Evolutionary conservation across 495 filamentous ascomycete species (phyloP).

Genomic region (Tuber magnatum): DNA sequence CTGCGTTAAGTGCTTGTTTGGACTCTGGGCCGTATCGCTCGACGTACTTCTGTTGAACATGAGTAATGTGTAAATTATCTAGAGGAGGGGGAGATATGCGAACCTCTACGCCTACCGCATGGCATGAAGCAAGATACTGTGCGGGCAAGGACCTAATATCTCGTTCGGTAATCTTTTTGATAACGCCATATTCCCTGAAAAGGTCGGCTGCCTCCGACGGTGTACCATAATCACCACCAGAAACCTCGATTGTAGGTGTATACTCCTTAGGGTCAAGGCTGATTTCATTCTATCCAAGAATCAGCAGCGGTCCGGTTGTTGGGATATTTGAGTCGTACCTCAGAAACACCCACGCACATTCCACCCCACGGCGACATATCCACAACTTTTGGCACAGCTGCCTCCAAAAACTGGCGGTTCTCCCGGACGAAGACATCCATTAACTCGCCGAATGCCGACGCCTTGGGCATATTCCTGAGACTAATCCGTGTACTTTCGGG

Average conservation of each 20-base stretch:
- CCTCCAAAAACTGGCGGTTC: conserved; percentile 1
- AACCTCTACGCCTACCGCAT: conserved; percentile 2
- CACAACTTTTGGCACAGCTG: neutral
- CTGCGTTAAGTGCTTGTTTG: conserved; percentile 18
- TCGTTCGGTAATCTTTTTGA: neutral
- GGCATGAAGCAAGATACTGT: neutral
- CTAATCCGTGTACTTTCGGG: neutral
- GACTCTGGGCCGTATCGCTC: conserved; percentile 28
- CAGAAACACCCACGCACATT: neutral
- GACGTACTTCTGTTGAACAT: conserved; percentile 19
- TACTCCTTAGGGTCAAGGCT: neutral
- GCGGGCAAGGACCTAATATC: conserved; percentile 1
- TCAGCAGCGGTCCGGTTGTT: neutral
- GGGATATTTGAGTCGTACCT: neutral
- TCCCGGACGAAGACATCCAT: neutral
- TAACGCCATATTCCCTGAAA: neutral
- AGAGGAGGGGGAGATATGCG: neutral
- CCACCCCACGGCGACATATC: neutral
- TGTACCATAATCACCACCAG: neutral
- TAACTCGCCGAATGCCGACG: neutral
- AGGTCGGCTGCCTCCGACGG: neutral
- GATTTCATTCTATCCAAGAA: neutral
- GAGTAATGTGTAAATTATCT: neutral
- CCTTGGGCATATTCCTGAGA: neutral
- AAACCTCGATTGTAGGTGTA: neutral